Evolutionary conservation across 441 rosid species (phyloP), one percentile per base, ranked within the genome.

Genomic region (Pelargonium citronellum): DNA sequence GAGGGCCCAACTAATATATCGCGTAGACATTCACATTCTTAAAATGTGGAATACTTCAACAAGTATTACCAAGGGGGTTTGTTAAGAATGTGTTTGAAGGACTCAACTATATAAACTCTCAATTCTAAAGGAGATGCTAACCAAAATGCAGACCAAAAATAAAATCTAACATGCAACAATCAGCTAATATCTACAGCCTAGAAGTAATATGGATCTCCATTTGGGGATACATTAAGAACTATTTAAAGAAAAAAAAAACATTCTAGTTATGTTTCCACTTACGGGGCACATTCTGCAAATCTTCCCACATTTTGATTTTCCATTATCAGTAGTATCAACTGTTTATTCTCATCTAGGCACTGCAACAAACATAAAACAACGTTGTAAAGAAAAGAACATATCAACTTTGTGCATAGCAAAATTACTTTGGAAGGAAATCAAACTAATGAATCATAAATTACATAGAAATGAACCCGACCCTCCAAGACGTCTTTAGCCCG

Each of bases 331-430:
- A 79, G 51, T 6, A 79, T 75, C 79, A 79, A 67, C 77, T 79
- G 72, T 61, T 69, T 79, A 67, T 79, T 79, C 72, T 79, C 82
- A 24, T 79, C 82, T 60, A 79, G 74, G 61, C 22, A 75, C 78
- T 69, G 70, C 66, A 73, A 49, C 64, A 43, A 64, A 51, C 41
- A 53, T 12, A 68, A 55, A 66, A n/a, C 39, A 70, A 15, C 66
- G 64, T 7, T 3, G 22, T 19, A 39, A 41, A 67, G 19, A 62
- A 75, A 37, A 34, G 30, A 47, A 19, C 64, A 71, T 41, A 37
- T 7, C 41, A 55, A 43, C 15, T 53, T 55, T 11, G 30, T 46
- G 58, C 13, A 12, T 7, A 15, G 0, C 9, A 58, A 17, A 5
- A 57, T 8, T 67, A 15, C 55, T 22, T 22, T 19, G 15, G 0